Percentiles rank a stretch among this genome's conserved stretches.
Conservation (phyloP, 2,329 filamentous ascomycete species). For the Trichoderma sp. region DNA sequence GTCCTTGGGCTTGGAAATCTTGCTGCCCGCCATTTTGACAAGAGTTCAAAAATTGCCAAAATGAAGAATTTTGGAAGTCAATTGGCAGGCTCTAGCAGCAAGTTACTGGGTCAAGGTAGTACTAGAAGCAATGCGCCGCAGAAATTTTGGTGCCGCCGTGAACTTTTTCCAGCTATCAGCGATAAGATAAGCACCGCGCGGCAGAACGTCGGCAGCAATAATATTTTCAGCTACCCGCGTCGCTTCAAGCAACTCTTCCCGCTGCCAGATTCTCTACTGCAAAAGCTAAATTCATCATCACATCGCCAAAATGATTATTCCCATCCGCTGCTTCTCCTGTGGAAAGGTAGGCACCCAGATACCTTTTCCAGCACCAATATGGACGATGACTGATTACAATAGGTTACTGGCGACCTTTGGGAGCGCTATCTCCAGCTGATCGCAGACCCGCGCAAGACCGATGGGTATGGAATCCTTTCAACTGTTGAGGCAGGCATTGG, state of each 20-base stretch:
- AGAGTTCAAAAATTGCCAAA: background rate
- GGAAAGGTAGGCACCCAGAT: constrained; percentile 73
- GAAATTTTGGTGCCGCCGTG: constrained; percentile 46
- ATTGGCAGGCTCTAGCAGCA: constrained; percentile 26
- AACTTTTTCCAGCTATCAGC: constrained; percentile 40
- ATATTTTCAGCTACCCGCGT: constrained; percentile 30
- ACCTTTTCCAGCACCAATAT: background rate
- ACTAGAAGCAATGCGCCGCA: constrained; percentile 27
- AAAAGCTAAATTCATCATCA: background rate
- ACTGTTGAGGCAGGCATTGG: background rate
- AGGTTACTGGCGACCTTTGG: constrained; percentile 98
- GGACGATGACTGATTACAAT: constrained; percentile 35
- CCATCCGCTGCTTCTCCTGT: constrained; percentile 97
- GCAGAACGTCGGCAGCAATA: constrained; percentile 36
- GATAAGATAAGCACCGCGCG: constrained; percentile 46
- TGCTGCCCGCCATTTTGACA: constrained; percentile 40
- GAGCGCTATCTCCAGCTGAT: constrained; percentile 91
- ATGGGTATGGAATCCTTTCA: constrained; percentile 59
- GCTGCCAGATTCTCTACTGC: constrained; percentile 29
- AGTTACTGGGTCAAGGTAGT: constrained; percentile 16
- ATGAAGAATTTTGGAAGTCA: background rate
- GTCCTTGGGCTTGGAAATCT: constrained; percentile 38
- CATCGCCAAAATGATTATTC: constrained; percentile 83
- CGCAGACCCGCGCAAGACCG: constrained; percentile 67
- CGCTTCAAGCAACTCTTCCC: constrained; percentile 14